A percentile compares a stretch with the other conserved stretches of the same genome.
These are phyloP conservation scores for Purpureocillium takamizusanense DNA, from an alignment of 2,329 filamentous ascomycete genomes.

Conservation along the genomic window DNA sequence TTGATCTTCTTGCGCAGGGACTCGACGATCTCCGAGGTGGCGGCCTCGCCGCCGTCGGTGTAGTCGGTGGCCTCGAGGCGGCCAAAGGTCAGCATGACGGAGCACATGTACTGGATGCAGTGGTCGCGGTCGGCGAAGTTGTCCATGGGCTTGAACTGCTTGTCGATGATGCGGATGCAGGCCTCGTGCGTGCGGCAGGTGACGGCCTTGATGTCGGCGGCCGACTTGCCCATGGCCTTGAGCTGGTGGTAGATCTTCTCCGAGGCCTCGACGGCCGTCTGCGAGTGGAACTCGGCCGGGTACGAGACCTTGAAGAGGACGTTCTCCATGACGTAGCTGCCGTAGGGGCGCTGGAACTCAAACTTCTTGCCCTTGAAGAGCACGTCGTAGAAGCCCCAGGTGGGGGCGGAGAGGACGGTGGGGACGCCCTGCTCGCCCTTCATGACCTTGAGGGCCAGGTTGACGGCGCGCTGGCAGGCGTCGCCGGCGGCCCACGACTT, in stretches of 20 bases:
- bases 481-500: constrained; percentile 99
- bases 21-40: constrained; percentile 81
- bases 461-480: constrained; percentile 91
- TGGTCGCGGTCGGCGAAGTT: constrained; percentile 99
- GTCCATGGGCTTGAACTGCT: constrained; percentile 99
- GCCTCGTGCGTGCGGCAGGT: constrained; percentile 97
- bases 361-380: constrained; percentile 95
- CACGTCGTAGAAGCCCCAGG: constrained; percentile 98
- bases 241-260: constrained; percentile 81
- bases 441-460: constrained; percentile 81
- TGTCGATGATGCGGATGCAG: constrained; percentile 98
- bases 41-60: constrained; percentile 84
- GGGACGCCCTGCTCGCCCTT: constrained; percentile 87
- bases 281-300: constrained; percentile 96
- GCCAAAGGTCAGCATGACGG: constrained; percentile 92
- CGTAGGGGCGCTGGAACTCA: constrained; percentile 90
- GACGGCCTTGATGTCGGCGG: constrained; percentile 86
- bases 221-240: constrained; percentile 76
- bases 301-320: constrained; percentile 99
- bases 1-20: constrained; percentile 86
- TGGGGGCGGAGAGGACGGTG: constrained; percentile 83
- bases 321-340: constrained; percentile 99
- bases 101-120: constrained; percentile 99
- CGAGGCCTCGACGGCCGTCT: constrained; percentile 93
- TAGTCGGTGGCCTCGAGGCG: constrained; percentile 92